A percentile compares a stretch with the other conserved stretches of the same genome.
Conservation (phyloP, 1,139 yeast genomes). For the Groenewaldozyma auringiensis region DNA sequence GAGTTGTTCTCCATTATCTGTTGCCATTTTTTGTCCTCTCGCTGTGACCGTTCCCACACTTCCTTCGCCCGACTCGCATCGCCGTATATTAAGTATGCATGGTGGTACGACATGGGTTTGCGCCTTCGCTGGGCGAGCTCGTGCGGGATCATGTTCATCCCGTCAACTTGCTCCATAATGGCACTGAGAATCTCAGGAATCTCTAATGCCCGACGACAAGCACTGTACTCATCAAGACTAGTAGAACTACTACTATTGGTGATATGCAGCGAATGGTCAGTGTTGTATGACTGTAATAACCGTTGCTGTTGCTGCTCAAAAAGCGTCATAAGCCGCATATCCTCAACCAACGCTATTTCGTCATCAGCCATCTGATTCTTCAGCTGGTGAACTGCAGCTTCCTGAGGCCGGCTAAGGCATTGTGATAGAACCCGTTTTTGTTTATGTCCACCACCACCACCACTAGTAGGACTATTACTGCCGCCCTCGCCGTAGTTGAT, state of each 20-base stretch:
- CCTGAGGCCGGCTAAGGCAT: conserved; percentile 1
- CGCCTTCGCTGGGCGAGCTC: conserved; percentile 55
- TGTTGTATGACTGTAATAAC: not conserved
- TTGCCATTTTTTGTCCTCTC: conserved; percentile 13
- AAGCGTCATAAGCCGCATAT: not conserved
- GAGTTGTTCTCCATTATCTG: conserved; percentile 2
- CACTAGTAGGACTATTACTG: no score
- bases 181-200: conserved; percentile 69
- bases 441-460: not conserved
- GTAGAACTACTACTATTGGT: not conserved
- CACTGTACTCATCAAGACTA: not conserved
- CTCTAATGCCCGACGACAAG: conserved; percentile 46
- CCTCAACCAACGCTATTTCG: not conserved
- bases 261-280: not conserved
- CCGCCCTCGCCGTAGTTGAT: not conserved
- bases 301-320: not conserved
- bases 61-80: conserved; percentile 42
- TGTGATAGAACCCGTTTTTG: not conserved
- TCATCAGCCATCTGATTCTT: not conserved
- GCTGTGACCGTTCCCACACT: conserved; percentile 40
- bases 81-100: conserved; percentile 53
- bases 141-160: conserved; percentile 44
- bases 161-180: conserved; percentile 55
- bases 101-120: conserved; percentile 58
- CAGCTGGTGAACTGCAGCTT: not conserved